Evolutionary conservation across 2,329 filamentous ascomycete species (phyloP).

Genomic region (Ophiostoma ulmi): DNA sequence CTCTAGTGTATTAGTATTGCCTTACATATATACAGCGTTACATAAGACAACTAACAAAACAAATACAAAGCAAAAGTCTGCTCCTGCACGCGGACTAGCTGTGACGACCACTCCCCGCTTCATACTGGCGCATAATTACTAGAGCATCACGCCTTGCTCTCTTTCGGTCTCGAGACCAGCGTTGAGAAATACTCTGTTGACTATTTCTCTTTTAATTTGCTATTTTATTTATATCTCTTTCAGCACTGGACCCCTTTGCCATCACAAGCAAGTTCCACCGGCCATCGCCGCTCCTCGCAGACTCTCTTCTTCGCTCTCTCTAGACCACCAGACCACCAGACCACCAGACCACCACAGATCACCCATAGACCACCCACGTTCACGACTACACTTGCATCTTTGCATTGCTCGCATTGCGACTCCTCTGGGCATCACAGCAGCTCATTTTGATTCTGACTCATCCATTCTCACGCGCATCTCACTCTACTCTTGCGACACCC

Average conservation of each 20-base stretch:
- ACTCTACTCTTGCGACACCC: slow-evolving; percentile 13
- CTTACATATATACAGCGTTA: slow-evolving; percentile 11
- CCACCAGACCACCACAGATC: too few species aligned
- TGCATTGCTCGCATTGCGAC: not conserved
- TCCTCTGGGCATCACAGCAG: not conserved
- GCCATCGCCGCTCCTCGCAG: slow-evolving; percentile 7
- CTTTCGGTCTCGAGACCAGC: not conserved
- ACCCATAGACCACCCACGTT: not conserved
- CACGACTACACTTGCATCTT: not conserved
- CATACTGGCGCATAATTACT: not conserved
- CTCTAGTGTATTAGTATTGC: not conserved
- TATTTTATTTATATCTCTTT: not conserved
- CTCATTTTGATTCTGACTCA: not conserved
- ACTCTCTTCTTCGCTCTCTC: not conserved
- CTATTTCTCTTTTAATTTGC: not conserved
- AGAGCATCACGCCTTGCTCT: slow-evolving; percentile 8
- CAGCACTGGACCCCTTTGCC: not conserved
- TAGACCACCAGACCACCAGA: too few species aligned
- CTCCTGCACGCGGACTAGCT: not conserved
- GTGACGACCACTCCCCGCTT: slow-evolving; percentile 4
- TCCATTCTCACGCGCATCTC: not conserved
- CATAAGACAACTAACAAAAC: slow-evolving; percentile 10
- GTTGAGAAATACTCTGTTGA: not conserved
- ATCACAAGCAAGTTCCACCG: slow-evolving; percentile 3
- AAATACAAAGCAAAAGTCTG: not conserved